Evolutionary conservation across 257 asterid species (phyloP).

Genomic region (Nyctanthes arbortristis): DNA sequence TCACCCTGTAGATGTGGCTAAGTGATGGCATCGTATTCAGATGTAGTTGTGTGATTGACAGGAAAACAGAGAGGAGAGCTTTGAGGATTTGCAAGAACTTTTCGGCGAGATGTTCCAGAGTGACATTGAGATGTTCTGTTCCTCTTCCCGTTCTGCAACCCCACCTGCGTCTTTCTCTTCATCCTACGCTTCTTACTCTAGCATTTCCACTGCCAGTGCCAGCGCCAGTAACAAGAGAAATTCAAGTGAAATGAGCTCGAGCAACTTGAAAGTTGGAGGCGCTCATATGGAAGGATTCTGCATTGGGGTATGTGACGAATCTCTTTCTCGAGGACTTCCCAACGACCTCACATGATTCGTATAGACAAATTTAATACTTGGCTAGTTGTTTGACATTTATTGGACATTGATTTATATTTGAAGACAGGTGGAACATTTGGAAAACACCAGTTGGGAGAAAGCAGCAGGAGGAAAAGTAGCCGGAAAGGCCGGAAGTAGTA

Average conservation of each 20-base stretch:
- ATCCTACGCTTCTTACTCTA: slow-evolving; percentile 22
- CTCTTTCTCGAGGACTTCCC: background rate
- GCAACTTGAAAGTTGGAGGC: slow-evolving; percentile 17
- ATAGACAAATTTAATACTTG: background rate
- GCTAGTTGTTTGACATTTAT: background rate
- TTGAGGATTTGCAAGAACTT: slow-evolving; percentile 67
- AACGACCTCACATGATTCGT: background rate
- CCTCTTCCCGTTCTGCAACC: slow-evolving; percentile 37
- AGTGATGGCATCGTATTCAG: slow-evolving; percentile 32
- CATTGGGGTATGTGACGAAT: slow-evolving; percentile 39
- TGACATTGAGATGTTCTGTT: slow-evolving; percentile 38
- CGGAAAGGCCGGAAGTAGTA: no score
- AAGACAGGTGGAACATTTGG: slow-evolving; percentile 43
- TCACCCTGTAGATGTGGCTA: slow-evolving; percentile 1
- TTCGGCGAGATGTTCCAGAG: slow-evolving; percentile 60
- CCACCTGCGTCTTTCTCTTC: slow-evolving; percentile 45
- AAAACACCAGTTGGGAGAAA: no score
- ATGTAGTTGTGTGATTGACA: slow-evolving; percentile 41
- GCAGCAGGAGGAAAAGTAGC: no score
- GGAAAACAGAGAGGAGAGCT: slow-evolving; percentile 58
- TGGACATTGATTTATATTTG: background rate
- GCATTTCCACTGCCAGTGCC: background rate
- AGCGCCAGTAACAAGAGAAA: slow-evolving; percentile 40
- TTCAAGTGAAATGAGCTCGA: slow-evolving; percentile 36
- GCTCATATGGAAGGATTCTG: slow-evolving; percentile 52